phyloP scores from a whole-genome alignment of 176 grass and related monocot genomes.

The Pharus latifolius region DNA sequence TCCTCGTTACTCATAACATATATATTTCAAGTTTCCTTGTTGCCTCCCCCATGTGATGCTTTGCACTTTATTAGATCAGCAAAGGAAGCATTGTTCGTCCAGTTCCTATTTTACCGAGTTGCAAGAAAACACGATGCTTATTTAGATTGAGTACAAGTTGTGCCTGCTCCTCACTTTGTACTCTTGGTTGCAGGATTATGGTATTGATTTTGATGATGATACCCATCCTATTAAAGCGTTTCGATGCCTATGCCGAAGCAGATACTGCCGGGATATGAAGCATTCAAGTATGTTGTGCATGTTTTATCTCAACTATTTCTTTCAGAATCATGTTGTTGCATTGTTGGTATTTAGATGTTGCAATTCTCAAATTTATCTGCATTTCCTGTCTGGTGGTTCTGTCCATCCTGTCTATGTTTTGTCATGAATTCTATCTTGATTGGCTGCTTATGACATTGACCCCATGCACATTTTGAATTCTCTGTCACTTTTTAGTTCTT shows the following conservation, averaged over 20 bases:
- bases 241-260: constrained; percentile 28
- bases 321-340: background rate
- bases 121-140: background rate
- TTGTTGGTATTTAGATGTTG: too few relatives aligned
- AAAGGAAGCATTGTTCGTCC: background rate
- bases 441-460: too few relatives aligned
- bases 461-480: too few relatives aligned
- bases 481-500: too few relatives aligned
- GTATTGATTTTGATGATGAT: constrained; percentile 23
- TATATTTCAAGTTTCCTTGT: background rate
- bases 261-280: constrained; percentile 23
- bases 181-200: constrained; percentile 36
- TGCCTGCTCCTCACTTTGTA: background rate
- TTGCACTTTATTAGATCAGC: background rate
- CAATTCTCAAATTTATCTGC: too few relatives aligned
- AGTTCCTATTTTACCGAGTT: background rate
- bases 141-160: background rate
- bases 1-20: background rate
- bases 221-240: background rate
- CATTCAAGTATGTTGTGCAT: constrained; percentile 10
- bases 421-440: too few relatives aligned
- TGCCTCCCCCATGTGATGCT: background rate
- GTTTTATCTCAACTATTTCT: background rate
- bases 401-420: too few relatives aligned
- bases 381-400: too few relatives aligned